These are phyloP conservation scores for Leonotis leonurus DNA, from an alignment of 257 asterid genomes.

Conservation along the genomic window DNA sequence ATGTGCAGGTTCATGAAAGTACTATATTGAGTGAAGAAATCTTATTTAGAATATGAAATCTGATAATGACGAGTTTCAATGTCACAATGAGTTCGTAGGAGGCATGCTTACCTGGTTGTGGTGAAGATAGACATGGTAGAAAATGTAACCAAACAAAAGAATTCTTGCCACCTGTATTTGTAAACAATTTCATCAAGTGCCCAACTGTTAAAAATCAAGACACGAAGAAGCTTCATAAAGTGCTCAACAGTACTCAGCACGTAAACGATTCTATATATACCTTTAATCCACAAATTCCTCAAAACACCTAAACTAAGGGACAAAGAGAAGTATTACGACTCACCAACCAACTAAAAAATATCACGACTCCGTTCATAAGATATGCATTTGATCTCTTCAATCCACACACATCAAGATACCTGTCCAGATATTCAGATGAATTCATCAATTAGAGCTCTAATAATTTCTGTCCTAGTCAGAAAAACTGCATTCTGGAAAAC, in stretches of 20 bases:
- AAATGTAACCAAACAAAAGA: constrained; percentile 76
- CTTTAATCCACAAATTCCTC: background rate
- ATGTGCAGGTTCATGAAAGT: background rate
- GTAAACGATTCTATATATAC: background rate
- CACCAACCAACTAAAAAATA: constrained; percentile 90
- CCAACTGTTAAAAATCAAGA: background rate
- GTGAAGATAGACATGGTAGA: constrained; percentile 73
- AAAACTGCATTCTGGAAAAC: constrained; percentile 10
- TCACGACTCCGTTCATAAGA: constrained; percentile 65
- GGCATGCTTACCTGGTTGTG: constrained; percentile 54
- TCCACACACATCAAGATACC: constrained; percentile 90
- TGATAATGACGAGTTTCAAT: background rate
- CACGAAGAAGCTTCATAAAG: background rate
- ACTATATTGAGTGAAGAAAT: background rate
- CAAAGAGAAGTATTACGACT: constrained; percentile 19
- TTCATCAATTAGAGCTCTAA: constrained; percentile 16
- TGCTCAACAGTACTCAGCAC: background rate
- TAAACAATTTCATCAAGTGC: constrained; percentile 11
- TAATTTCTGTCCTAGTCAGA: background rate
- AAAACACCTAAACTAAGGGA: background rate
- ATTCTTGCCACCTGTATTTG: constrained; percentile 90
- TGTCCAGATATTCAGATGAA: constrained; percentile 26
- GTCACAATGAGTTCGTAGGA: background rate
- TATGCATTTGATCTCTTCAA: constrained; percentile 74
- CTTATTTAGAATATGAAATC: background rate